Base-by-base conservation (phyloP, 2,329 filamentous ascomycete genomes). In the Lachnellula arida region DNA sequence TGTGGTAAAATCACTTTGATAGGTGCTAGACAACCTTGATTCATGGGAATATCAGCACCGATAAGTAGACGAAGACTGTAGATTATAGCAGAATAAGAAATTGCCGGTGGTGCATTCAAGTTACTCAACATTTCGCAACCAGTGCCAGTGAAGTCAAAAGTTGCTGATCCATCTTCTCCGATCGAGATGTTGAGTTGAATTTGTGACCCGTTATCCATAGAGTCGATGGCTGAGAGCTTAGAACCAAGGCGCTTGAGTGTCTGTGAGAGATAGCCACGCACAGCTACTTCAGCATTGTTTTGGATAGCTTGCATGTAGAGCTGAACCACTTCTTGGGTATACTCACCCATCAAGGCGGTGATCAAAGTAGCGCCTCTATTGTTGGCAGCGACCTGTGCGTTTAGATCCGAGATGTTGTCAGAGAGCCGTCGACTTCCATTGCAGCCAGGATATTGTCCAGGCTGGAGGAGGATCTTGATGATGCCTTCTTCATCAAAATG, bases 261-360 rank as follows among this genome's bases (percentile, higher is more conserved):
- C 87, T 89, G 19, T 94, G 78, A 8, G 93, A 76, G 44, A 80
- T 80, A 17, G 87, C 81, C 0, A 94, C 89, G 28, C 84, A 28
- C 28, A 8, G 28, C 85, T 1, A 81, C 76, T 64, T 91, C 89
- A 0, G 89, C 89, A 40, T 91, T 92, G 60, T 83, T 78, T 69
- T 93, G 89, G 61, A 94, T 93, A 19, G 80, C 86, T 49, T 79
- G 77, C 89, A 94, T 92, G 72, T 92, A 92, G 66, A 87, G 85
- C 61, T 89, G 84, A 0, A 93, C 89, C 0, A 87, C 86, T 3
- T 82, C 76, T 63, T 88, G 83, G 22, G 84, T 84, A 62, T 91
- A 92, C 65, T 93, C 89, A 11, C 79, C 78, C 61, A 92, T 90
- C 1, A 93, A 74, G 0, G 79, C 78, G 53, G 80, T 79, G 61